Conservation (phyloP, 371 early-diverging fungal genomes). For the Mortierella sp. region DNA sequence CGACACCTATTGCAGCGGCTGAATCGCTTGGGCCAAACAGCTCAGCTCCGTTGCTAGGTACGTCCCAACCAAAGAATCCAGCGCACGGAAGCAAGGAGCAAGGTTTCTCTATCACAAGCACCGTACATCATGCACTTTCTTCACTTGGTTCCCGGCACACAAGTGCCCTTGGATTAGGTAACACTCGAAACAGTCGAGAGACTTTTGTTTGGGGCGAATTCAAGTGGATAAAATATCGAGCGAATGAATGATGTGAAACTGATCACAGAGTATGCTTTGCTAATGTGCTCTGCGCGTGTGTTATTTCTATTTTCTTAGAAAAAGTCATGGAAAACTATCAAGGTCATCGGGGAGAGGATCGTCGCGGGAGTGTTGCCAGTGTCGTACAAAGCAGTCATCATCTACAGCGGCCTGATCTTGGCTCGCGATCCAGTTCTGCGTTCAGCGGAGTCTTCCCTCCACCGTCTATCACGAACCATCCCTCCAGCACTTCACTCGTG, state of each 20-base stretch:
- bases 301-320: constrained; percentile 3
- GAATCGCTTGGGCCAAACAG: constrained; percentile 8
- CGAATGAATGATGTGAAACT: too few relatives aligned
- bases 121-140: constrained; percentile 34
- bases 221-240: too few relatives aligned
- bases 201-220: too few relatives aligned
- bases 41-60: constrained; percentile 23
- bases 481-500: constrained; percentile 24
- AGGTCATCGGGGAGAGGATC: constrained; percentile 20
- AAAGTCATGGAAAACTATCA: constrained; percentile 34
- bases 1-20: not conserved
- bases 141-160: constrained; percentile 48
- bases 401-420: constrained; percentile 28
- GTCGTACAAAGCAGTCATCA: constrained; percentile 12
- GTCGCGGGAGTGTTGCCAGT: constrained; percentile 42
- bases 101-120: constrained; percentile 26
- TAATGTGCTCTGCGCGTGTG: not conserved
- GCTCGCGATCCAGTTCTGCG: constrained; percentile 47
- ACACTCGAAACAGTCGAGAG: too few relatives aligned
- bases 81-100: constrained; percentile 23
- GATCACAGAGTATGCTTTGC: too few relatives aligned
- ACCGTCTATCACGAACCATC: constrained; percentile 16
- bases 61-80: constrained; percentile 17
- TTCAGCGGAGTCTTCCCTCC: constrained; percentile 28
- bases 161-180: constrained; percentile 40